Percentiles rank a stretch among this genome's conserved stretches.
These are phyloP conservation scores for Melaleuca alternifolia DNA, from an alignment of 345 rosid species.

Conservation along the genomic window DNA sequence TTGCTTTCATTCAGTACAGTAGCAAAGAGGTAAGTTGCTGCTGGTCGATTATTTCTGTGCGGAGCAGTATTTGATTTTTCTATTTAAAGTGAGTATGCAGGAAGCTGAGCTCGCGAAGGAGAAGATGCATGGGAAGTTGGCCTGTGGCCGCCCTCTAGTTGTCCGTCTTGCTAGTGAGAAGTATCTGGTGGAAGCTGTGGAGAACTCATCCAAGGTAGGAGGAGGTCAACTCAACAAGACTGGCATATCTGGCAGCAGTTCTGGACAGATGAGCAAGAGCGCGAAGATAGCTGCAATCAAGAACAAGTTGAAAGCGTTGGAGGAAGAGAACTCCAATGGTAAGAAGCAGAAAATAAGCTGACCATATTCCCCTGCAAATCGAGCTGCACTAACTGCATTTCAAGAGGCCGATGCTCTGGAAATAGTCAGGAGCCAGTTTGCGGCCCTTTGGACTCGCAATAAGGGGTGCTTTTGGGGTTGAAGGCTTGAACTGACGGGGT, in stretches of 20 bases:
- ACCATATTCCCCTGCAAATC: not conserved
- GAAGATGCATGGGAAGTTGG: conserved; percentile 89
- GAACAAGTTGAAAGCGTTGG: conserved; percentile 78
- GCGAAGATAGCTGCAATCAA: conserved; percentile 83
- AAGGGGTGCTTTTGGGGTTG: not conserved
- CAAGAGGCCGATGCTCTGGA: not conserved
- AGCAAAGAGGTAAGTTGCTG: conserved; percentile 60
- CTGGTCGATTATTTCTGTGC: not conserved
- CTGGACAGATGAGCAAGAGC: conserved; percentile 47
- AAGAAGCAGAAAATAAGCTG: conserved; percentile 60
- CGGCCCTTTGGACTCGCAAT: not conserved
- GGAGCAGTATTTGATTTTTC: conserved; percentile 49
- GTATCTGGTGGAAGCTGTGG: conserved; percentile 29
- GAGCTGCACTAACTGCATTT: not conserved
- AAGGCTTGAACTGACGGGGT: not conserved
- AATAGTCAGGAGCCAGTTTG: not conserved
- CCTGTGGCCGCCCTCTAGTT: conserved; percentile 78
- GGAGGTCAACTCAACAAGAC: conserved; percentile 27
- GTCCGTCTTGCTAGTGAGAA: conserved; percentile 84
- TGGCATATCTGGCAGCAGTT: conserved; percentile 30
- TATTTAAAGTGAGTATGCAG: conserved; percentile 87
- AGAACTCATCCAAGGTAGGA: conserved; percentile 17
- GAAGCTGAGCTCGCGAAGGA: conserved; percentile 91
- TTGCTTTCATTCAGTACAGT: conserved; percentile 72
- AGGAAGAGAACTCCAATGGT: conserved; percentile 32